A percentile compares a stretch with the other conserved stretches of the same genome.
These are phyloP conservation scores for Liquidambar formosana DNA, from an alignment of 164 flowering plant species.

Conservation along the genomic window DNA sequence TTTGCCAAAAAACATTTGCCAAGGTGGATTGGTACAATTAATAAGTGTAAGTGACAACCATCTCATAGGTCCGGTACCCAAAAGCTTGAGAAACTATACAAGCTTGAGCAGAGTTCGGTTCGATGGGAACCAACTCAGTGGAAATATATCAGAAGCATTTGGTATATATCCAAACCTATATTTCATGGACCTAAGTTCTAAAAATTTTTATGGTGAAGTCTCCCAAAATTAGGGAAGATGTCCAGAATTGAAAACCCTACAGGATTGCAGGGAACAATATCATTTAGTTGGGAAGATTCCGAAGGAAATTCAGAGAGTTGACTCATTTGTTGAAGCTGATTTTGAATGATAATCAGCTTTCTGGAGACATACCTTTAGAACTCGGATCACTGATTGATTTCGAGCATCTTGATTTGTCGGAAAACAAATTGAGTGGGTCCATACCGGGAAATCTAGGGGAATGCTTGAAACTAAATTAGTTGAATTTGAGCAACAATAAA, in stretches of 20 bases:
- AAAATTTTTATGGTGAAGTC: slow-evolving; percentile 10
- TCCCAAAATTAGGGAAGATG: slow-evolving; percentile 17
- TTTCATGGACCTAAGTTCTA: slow-evolving; percentile 13
- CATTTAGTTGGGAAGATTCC: slow-evolving; percentile 16
- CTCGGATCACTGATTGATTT: slow-evolving; percentile 10
- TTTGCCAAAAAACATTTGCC: slow-evolving; percentile 13
- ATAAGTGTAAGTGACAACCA: slow-evolving; percentile 2
- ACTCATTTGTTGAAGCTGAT: slow-evolving; percentile 2
- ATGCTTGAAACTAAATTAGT: background rate
- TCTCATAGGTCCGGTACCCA: slow-evolving; percentile 19
- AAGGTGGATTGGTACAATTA: background rate
- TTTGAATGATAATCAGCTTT: slow-evolving; percentile 12
- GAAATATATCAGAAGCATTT: slow-evolving; percentile 19
- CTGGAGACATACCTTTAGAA: slow-evolving; percentile 19
- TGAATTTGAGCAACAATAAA: slow-evolving; percentile 8
- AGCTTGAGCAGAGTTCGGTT: slow-evolving; percentile 16
- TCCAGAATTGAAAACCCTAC: background rate
- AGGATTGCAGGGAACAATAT: slow-evolving; percentile 2
- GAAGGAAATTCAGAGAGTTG: slow-evolving; percentile 6
- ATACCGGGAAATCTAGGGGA: slow-evolving; percentile 7
- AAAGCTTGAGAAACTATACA: slow-evolving; percentile 21
- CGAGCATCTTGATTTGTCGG: background rate
- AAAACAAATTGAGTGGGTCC: slow-evolving; percentile 1
- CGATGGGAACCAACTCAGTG: slow-evolving; percentile 16
- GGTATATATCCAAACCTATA: slow-evolving; percentile 16